These are phyloP conservation scores for Nicotiana obtusifolia DNA, from an alignment of 257 asterid species.

Conservation along the genomic window DNA sequence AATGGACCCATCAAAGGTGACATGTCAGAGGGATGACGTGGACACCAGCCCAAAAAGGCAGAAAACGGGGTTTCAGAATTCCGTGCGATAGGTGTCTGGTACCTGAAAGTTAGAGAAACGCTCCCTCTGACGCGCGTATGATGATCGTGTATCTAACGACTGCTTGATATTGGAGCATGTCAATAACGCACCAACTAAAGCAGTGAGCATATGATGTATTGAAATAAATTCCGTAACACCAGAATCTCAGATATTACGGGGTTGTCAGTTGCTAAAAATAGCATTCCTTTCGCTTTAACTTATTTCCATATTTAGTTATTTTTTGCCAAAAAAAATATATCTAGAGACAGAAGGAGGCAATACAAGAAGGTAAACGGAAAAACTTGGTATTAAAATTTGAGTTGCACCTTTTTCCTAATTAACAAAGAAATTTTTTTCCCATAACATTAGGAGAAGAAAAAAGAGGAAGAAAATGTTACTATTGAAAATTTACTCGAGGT, in stretches of 20 bases:
- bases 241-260: constrained; percentile 4
- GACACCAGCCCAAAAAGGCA: background rate
- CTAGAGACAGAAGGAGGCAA: background rate
- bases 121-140: background rate
- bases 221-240: background rate
- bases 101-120: constrained; percentile 24
- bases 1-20: background rate
- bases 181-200: background rate
- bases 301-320: background rate
- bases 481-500: no score
- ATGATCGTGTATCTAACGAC: background rate
- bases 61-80: constrained; percentile 11
- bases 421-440: no score
- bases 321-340: background rate
- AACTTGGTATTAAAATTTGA: background rate
- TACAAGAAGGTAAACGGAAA: background rate
- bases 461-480: no score
- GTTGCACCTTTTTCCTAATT: background rate
- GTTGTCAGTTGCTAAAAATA: constrained; percentile 17
- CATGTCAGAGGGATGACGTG: constrained; percentile 21
- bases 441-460: no score
- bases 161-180: background rate
- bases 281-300: background rate
- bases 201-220: background rate
- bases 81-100: constrained; percentile 7